These are phyloP conservation scores for Microbotryum intermedium DNA, from an alignment of 1,284 basidiomycete species.

Conservation along the genomic window DNA sequence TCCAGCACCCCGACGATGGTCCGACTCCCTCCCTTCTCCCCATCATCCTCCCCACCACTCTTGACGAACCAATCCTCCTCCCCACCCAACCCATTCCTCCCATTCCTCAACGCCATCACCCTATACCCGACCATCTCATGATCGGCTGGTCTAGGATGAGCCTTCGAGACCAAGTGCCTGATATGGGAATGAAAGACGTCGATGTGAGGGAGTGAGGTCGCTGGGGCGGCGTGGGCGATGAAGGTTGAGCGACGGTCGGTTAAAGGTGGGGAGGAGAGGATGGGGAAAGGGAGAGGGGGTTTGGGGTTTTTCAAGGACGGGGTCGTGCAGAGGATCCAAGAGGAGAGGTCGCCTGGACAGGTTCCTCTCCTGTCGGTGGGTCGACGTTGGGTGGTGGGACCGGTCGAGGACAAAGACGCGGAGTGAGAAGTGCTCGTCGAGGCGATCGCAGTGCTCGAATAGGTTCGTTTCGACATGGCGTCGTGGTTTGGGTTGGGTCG, in stretches of 20 bases:
- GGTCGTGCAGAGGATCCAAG: too few relatives aligned
- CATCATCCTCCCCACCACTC: conserved; percentile 57
- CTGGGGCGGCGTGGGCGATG: conserved; percentile 16
- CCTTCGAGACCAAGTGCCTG: neutral
- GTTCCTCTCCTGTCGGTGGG: too few relatives aligned
- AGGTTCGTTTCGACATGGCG: too few relatives aligned
- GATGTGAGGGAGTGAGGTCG: conserved; percentile 1
- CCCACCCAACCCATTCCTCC: conserved; percentile 55
- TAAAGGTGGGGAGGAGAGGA: conserved; percentile 17
- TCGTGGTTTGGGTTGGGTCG: too few relatives aligned
- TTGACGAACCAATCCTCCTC: conserved; percentile 62
- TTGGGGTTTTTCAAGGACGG: too few relatives aligned
- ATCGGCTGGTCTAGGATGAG: conserved; percentile 41
- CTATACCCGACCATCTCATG: conserved; percentile 67
- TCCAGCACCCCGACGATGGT: conserved; percentile 61
- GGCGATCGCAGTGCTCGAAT: too few relatives aligned
- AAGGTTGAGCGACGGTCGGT: conserved; percentile 25
- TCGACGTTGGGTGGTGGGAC: too few relatives aligned
- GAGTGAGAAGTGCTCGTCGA: too few relatives aligned
- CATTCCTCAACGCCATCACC: conserved; percentile 59
- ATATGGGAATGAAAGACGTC: conserved; percentile 11
- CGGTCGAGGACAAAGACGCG: too few relatives aligned
- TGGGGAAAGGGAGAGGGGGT: neutral
- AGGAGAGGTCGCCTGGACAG: too few relatives aligned
- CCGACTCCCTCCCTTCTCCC: conserved; percentile 58